Evolutionary conservation across 805 yeast species (phyloP).

Genomic region (Sugiyamaella valdiviana): DNA sequence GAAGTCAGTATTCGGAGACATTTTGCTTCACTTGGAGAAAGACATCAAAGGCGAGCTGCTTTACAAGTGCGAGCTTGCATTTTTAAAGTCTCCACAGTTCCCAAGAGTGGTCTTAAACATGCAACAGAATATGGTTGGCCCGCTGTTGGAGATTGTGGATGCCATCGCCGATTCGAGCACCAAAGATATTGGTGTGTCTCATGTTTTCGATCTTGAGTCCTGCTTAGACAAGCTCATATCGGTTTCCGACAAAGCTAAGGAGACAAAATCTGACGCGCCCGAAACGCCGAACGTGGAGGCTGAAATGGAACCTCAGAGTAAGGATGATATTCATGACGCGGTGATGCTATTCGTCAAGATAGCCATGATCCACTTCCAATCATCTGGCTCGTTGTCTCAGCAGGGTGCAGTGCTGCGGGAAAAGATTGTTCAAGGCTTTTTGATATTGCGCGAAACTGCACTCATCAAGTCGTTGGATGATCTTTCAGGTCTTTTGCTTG

Average conservation of each 20-base stretch:
- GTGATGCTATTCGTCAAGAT: conserved; percentile 24
- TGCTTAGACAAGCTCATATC: conserved; percentile 17
- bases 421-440: conserved; percentile 13
- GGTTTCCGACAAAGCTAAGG: conserved; percentile 6
- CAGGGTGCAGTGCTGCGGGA: conserved; percentile 7
- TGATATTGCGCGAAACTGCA: conserved; percentile 12
- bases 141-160: conserved; percentile 22
- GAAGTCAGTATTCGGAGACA: conserved; percentile 19
- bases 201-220: conserved; percentile 11
- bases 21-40: conserved; percentile 15
- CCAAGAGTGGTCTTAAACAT: conserved; percentile 13
- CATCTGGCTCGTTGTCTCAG: conserved; percentile 2
- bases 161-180: conserved; percentile 21
- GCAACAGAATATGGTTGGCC: conserved; percentile 11
- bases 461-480: conserved; percentile 10
- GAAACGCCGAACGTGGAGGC: background rate
- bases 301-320: background rate
- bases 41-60: conserved; percentile 17
- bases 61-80: conserved; percentile 14
- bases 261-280: background rate
- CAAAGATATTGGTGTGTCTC: conserved; percentile 12
- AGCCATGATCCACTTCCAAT: conserved; percentile 22
- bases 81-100: conserved; percentile 19
- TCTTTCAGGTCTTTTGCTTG: conserved; percentile 16
- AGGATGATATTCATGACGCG: conserved; percentile 17